These are phyloP conservation scores for Anisodus acutangulus DNA, from an alignment of 257 asterid genomes.

Conservation along the genomic window DNA sequence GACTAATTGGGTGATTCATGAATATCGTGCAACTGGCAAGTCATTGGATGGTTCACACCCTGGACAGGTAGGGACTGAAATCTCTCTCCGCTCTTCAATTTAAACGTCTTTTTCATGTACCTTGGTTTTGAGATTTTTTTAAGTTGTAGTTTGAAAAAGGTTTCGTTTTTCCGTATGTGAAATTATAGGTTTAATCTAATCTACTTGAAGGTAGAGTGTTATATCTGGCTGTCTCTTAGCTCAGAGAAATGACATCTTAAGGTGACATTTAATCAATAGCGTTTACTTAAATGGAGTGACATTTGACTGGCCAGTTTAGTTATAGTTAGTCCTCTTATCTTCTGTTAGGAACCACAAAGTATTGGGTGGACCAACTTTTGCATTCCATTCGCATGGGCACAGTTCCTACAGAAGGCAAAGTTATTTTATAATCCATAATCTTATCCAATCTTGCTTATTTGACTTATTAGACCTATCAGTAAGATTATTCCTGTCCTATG, in stretches of 20 bases:
- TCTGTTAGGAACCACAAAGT: background rate
- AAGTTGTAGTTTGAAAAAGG: background rate
- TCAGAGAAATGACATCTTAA: background rate
- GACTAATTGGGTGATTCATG: slow-evolving; percentile 83
- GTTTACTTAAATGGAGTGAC: background rate
- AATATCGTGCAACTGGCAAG: slow-evolving; percentile 81
- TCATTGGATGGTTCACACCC: slow-evolving; percentile 78
- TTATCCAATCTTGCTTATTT: background rate
- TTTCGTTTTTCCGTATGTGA: background rate
- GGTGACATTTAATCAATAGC: background rate
- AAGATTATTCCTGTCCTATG: background rate
- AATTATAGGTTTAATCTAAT: background rate
- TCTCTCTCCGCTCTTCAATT: background rate
- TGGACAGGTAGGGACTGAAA: slow-evolving; percentile 63
- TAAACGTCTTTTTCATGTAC: background rate
- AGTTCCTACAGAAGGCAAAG: background rate
- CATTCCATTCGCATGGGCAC: background rate
- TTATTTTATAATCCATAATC: background rate
- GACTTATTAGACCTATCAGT: background rate
- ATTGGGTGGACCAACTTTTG: background rate
- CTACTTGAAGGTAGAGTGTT: background rate
- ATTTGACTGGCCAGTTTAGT: background rate
- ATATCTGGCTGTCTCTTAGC: background rate
- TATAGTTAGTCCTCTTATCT: slow-evolving; percentile 1
- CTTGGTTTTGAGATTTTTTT: background rate